Evolutionary conservation across 768 basidiomycete genomes (phyloP).

Genomic region (Leccinum incarnatum): DNA sequence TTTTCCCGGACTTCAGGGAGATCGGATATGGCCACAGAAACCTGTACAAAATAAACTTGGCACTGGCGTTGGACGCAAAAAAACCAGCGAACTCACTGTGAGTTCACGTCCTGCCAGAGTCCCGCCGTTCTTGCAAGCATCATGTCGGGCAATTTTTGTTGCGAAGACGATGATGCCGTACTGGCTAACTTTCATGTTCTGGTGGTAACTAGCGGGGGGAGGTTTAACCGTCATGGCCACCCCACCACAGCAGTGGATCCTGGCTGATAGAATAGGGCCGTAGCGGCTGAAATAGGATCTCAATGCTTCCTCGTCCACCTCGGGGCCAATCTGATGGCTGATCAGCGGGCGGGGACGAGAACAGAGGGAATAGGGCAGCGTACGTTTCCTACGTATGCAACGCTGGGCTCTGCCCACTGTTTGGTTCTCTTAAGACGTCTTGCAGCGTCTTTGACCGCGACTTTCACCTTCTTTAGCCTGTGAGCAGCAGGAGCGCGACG

Average conservation of each 20-base stretch:
- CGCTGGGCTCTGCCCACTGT: constrained; percentile 21
- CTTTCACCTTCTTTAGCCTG: constrained; percentile 12
- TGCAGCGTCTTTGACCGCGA: constrained; percentile 16
- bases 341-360: constrained; percentile 3
- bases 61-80: background rate
- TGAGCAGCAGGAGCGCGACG: background rate
- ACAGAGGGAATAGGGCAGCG: constrained; percentile 20
- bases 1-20: constrained; percentile 35
- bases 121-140: constrained; percentile 43
- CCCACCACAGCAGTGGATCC: constrained; percentile 34
- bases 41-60: constrained; percentile 16
- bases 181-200: constrained; percentile 40
- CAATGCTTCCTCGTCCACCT: constrained; percentile 24
- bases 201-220: constrained; percentile 26
- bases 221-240: constrained; percentile 28
- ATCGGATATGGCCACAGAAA: constrained; percentile 28
- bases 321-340: constrained; percentile 32
- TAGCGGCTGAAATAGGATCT: constrained; percentile 22
- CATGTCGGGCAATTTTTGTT: constrained; percentile 33
- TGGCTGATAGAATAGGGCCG: constrained; percentile 21
- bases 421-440: constrained; percentile 15
- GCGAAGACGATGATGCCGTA: constrained; percentile 54
- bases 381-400: constrained; percentile 65
- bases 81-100: constrained; percentile 35
- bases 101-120: constrained; percentile 39